A percentile compares a stretch with the other conserved stretches of the same genome.
Conservation (phyloP, 345 rosid genomes). For the Cochlearia excelsa region DNA sequence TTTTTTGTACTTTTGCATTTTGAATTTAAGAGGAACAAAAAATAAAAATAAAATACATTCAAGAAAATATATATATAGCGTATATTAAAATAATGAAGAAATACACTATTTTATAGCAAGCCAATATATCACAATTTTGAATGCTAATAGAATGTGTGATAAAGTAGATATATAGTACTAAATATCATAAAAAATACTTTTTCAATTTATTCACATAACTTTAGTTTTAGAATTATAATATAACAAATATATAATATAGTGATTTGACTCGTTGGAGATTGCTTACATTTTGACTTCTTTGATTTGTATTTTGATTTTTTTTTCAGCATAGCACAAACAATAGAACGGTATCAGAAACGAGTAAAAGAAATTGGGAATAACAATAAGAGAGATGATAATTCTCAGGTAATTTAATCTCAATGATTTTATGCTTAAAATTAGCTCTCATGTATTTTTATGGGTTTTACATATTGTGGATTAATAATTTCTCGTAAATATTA, state of each 20-base stretch:
- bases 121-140: no score
- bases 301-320: background rate
- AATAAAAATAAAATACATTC: no score
- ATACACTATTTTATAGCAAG: no score
- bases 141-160: no score
- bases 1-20: no score
- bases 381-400: conserved; percentile 33
- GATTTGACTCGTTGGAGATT: conserved; percentile 1
- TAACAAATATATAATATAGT: background rate
- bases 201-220: no score
- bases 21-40: no score
- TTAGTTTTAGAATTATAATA: no score
- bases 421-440: conserved; percentile 4
- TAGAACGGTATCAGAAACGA: conserved; percentile 70
- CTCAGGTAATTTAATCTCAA: conserved; percentile 41
- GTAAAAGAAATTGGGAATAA: conserved; percentile 43
- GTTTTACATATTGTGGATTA: conserved; percentile 1
- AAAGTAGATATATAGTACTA: no score
- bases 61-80: no score
- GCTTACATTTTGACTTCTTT: conserved; percentile 4
- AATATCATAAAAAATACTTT: no score
- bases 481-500: background rate
- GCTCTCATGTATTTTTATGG: conserved; percentile 1
- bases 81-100: no score
- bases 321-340: conserved; percentile 55